Base-by-base conservation (phyloP, 2,329 filamentous ascomycete genomes). In the Aschersonia sp. region DNA sequence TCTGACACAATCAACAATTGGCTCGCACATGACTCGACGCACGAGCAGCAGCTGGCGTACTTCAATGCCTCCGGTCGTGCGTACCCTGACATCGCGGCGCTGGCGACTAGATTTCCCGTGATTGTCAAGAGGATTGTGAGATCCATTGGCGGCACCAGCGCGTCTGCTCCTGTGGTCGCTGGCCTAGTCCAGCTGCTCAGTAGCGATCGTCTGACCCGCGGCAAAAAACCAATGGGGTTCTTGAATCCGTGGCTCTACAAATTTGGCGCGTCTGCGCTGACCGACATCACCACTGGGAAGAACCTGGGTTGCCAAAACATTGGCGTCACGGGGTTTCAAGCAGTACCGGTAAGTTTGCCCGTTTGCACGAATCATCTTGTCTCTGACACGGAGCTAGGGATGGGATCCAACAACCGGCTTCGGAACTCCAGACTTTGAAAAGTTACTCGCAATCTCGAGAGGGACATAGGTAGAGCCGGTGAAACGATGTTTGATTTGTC, bases 231-330 rank as follows among this genome's bases (percentile, higher is more conserved):
- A 4, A 29, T 48, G 12, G 49, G 49, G 1, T 50, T 50, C 46
- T 14, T 50, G 46, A 50, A 50, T 33, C 49, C 49, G 2, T 47
- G 46, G 46, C 42, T 47, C 32, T 47, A 47, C 42, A 29, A 31
- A 9, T 43, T 5, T 30, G 42, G 10, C 42, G 37, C 37, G 12
- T 29, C 42, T 33, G 45, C 42, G 6, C 30, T 49, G 45, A 49
- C 43, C 42, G 45, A 47, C 10, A 45, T 49, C 12, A 40, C 10
- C 10, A 5, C 11, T 3, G 48, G 48, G 2, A 22, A 30, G 9
- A 49, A 22, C 22, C 1, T 1, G 2, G 48, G 48, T 12, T 49
- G 48, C 43, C 3, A 1, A 2, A 45, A 40, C 6, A 42, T 49
- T 10, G 44, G 44, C n/a, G 48, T 35, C 14, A 43, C 10, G 22